phyloP scores from a whole-genome alignment of 768 basidiomycete species.

The Hortiboletus flavorubellus region DNA sequence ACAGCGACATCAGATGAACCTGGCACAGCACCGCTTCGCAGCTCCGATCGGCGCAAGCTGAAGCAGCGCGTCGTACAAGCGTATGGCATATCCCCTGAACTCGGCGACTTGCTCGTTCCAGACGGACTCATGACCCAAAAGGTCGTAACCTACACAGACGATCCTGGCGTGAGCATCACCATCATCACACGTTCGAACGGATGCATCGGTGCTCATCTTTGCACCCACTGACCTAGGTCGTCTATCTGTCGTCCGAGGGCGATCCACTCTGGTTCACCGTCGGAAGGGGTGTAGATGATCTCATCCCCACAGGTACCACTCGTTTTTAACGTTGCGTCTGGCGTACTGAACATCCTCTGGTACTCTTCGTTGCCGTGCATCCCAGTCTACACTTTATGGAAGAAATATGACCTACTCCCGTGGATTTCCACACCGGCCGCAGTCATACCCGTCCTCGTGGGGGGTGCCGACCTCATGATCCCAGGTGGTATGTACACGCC shows the following conservation, averaged over 20 bases:
- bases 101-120: conserved; percentile 68
- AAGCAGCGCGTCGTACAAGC: conserved; percentile 52
- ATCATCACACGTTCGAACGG: neutral
- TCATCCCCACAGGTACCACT: conserved; percentile 64
- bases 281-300: conserved; percentile 62
- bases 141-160: conserved; percentile 59
- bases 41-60: conserved; percentile 71
- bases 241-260: conserved; percentile 60
- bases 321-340: neutral
- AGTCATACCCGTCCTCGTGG: conserved; percentile 67
- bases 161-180: conserved; percentile 51
- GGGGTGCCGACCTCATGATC: conserved; percentile 88
- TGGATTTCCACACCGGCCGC: conserved; percentile 65
- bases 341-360: neutral
- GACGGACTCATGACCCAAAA: conserved; percentile 69
- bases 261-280: conserved; percentile 78
- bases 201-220: neutral
- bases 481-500: conserved; percentile 62
- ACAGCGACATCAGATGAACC: neutral
- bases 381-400: conserved; percentile 76
- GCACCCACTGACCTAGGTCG: conserved; percentile 40
- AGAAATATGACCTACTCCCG: conserved; percentile 63
- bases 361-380: neutral
- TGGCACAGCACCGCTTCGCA: conserved; percentile 55
- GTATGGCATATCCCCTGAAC: conserved; percentile 50